phyloP scores from a whole-genome alignment of 2,329 filamentous ascomycete genomes.

The Ophiosphaerella herpotricha region DNA sequence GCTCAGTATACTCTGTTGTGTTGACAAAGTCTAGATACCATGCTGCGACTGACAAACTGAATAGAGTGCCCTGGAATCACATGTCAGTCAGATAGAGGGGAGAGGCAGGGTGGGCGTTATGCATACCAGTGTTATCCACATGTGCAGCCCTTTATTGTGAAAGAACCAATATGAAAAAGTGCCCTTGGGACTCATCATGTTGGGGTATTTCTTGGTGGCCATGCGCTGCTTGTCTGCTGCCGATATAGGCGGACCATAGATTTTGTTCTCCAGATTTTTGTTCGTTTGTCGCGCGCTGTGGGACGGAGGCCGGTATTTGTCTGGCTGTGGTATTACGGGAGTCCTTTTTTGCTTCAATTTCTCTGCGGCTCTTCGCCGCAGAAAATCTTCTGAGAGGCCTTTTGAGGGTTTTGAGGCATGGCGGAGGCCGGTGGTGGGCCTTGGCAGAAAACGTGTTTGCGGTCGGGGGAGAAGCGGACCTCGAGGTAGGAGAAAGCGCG shows the following conservation, averaged over 20 bases:
- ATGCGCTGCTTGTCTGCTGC: conserved; percentile 69
- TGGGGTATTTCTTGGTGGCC: conserved; percentile 76
- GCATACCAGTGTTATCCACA: conserved; percentile 80
- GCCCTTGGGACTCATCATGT: conserved; percentile 83
- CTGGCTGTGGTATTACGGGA: conserved; percentile 75
- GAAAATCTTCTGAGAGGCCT: conserved; percentile 38
- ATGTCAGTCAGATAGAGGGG: conserved; percentile 1
- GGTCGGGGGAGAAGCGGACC: conserved; percentile 28
- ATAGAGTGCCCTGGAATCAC: conserved; percentile 63
- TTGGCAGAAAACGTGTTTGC: conserved; percentile 23
- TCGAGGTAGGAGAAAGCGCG: conserved; percentile 42
- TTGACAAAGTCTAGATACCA: conserved; percentile 78
- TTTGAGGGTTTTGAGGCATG: conserved; percentile 38
- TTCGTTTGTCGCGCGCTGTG: conserved; percentile 73
- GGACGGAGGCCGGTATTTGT: conserved; percentile 89
- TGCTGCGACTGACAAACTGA: conserved; percentile 71
- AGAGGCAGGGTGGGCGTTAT: not conserved
- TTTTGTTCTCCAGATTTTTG: conserved; percentile 59
- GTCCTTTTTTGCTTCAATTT: conserved; percentile 48
- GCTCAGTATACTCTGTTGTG: conserved; percentile 77
- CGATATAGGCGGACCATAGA: conserved; percentile 76
- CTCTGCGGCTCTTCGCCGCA: conserved; percentile 29
- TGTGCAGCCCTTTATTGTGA: conserved; percentile 74
- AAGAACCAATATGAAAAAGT: conserved; percentile 86
- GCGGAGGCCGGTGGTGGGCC: conserved; percentile 24